Evolutionary conservation across 2,329 filamentous ascomycete genomes (phyloP).

Genomic region (Ophiosphaerella narmari): DNA sequence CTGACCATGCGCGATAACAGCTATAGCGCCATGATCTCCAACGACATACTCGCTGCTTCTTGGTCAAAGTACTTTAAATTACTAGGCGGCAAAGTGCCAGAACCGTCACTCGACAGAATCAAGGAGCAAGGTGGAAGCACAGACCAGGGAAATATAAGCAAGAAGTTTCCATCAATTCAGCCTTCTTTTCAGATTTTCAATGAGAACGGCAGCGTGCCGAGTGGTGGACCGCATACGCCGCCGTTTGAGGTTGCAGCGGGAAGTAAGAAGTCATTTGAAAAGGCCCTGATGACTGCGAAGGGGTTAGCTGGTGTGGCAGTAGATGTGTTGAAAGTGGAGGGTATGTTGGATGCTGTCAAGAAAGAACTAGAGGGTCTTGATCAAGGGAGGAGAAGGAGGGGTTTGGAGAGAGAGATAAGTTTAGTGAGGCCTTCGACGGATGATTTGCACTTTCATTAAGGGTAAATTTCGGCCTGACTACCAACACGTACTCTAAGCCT

Average conservation of each 20-base stretch:
- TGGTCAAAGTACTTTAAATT: slow-evolving; percentile 7
- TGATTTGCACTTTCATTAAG: no score
- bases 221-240: slow-evolving; percentile 15
- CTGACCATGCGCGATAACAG: slow-evolving; percentile 16
- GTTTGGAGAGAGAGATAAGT: no score
- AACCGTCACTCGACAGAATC: slow-evolving; percentile 5
- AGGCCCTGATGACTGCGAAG: slow-evolving; percentile 17
- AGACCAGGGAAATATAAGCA: slow-evolving; percentile 22
- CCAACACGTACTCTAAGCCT: no score
- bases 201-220: slow-evolving; percentile 13
- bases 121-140: slow-evolving; percentile 13
- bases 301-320: slow-evolving; percentile 15
- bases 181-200: slow-evolving; percentile 22
- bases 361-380: slow-evolving; percentile 10
- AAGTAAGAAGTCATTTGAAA: slow-evolving; percentile 11
- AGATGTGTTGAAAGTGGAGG: slow-evolving; percentile 13
- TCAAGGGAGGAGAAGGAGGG: no score
- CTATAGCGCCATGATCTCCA: slow-evolving; percentile 14
- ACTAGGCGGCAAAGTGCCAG: slow-evolving; percentile 7
- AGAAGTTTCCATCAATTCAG: slow-evolving; percentile 18
- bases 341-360: slow-evolving; percentile 14
- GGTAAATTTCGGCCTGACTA: no score
- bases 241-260: slow-evolving; percentile 19
- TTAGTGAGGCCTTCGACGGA: no score
- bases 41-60: slow-evolving; percentile 12